phyloP scores from a whole-genome alignment of 306 rosid genomes.

The Cyclanthera cordifolia region DNA sequence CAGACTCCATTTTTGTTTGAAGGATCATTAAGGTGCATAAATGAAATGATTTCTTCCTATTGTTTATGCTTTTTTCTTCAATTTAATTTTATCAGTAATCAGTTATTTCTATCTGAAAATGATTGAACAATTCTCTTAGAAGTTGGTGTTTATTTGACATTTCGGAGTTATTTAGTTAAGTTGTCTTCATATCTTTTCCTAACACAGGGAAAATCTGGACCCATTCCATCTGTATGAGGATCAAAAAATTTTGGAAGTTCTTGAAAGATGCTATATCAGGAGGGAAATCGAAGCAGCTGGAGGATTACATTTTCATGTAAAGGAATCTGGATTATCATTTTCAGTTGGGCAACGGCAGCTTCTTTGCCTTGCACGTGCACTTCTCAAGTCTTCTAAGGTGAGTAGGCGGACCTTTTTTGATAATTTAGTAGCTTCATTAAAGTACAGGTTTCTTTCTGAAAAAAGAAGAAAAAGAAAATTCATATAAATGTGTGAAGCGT shows the following conservation, averaged over 20 bases:
- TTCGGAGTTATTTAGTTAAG: background rate
- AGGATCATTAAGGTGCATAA: constrained; percentile 64
- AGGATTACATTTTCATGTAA: constrained; percentile 57
- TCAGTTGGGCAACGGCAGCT: constrained; percentile 93
- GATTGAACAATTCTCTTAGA: background rate
- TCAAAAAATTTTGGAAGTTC: constrained; percentile 56
- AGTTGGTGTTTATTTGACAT: background rate
- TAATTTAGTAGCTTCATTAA: background rate
- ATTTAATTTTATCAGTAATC: background rate
- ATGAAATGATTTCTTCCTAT: background rate
- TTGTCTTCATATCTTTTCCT: background rate
- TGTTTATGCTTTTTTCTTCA: background rate
- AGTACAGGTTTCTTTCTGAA: no score
- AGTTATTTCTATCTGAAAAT: background rate
- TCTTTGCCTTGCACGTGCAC: constrained; percentile 93
- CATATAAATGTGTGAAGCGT: no score
- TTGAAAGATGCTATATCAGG: constrained; percentile 75
- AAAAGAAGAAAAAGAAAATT: background rate
- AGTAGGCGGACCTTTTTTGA: background rate
- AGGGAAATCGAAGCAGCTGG: constrained; percentile 74
- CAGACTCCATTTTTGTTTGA: constrained; percentile 88
- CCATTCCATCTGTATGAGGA: constrained; percentile 55
- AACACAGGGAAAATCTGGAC: constrained; percentile 70
- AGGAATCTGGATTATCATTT: constrained; percentile 65
- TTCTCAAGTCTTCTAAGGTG: constrained; percentile 77